A percentile compares a stretch with the other conserved stretches of the same genome.
Conservation (phyloP, 2,329 filamentous ascomycete genomes). For the Aspergillus ustus region DNA sequence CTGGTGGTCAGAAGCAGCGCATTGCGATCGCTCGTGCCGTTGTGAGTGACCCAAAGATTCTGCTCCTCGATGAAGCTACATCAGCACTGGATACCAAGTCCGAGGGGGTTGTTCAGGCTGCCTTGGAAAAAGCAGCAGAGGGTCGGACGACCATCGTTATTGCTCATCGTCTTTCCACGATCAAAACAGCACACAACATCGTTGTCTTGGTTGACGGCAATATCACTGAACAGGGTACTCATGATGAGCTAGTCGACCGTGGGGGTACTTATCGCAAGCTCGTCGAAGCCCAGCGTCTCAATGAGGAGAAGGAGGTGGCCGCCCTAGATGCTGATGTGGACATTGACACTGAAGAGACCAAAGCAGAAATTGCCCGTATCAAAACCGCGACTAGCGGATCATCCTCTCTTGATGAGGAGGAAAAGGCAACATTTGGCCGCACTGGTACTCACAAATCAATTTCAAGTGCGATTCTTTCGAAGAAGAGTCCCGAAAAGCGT, state of each 20-base stretch:
- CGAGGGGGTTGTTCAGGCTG: conserved; percentile 91
- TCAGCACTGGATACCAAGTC: conserved; percentile 92
- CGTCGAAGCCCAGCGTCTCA: conserved; percentile 85
- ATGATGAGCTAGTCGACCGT: conserved; percentile 74
- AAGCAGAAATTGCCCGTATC: conserved; percentile 36
- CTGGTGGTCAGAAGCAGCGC: conserved; percentile 94
- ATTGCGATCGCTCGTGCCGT: conserved; percentile 92
- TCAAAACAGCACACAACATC: conserved; percentile 93
- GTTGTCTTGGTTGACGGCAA: conserved; percentile 84
- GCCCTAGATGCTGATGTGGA: conserved; percentile 34
- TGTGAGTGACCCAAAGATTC: conserved; percentile 87
- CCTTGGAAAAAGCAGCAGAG: conserved; percentile 80
- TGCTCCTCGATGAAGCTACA: conserved; percentile 93
- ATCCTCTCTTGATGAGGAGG: conserved; percentile 33
- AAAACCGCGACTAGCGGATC: conserved; percentile 39
- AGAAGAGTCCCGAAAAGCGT: conserved; percentile 55
- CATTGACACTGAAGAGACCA: conserved; percentile 30
- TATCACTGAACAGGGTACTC: conserved; percentile 92
- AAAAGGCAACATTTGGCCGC: conserved; percentile 44
- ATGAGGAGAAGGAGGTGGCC: conserved; percentile 54
- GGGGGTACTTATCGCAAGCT: conserved; percentile 79
- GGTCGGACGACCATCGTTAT: conserved; percentile 96
- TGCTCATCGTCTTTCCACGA: conserved; percentile 92
- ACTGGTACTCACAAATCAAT: conserved; percentile 58
- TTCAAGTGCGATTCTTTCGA: conserved; percentile 73